Conservation (phyloP, 768 basidiomycete species). For the Tricholoma sp. region DNA sequence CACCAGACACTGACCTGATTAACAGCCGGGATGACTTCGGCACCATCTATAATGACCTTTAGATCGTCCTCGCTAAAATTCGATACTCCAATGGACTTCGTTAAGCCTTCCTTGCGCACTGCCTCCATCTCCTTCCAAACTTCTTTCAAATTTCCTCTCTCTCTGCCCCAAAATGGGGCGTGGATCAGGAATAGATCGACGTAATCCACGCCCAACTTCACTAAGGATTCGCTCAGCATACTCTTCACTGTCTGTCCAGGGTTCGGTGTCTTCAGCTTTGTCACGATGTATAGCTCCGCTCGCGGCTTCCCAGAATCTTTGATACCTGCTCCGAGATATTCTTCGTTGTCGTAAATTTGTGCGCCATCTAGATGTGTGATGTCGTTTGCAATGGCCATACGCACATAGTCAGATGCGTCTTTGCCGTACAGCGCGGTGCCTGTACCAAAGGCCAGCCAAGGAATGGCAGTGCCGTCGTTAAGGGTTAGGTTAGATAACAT, state of each 20-base stretch:
- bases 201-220: conserved; percentile 45
- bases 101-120: conserved; percentile 38
- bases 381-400: conserved; percentile 47
- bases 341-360: conserved; percentile 55
- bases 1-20: conserved; percentile 49
- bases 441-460: conserved; percentile 60
- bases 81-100: conserved; percentile 63
- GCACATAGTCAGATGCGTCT: conserved; percentile 37
- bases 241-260: conserved; percentile 43
- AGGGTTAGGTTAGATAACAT: conserved; percentile 31
- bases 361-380: conserved; percentile 65
- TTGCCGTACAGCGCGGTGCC: conserved; percentile 47
- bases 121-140: conserved; percentile 62
- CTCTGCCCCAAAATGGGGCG: conserved; percentile 27
- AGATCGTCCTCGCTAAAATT: conserved; percentile 59
- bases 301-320: conserved; percentile 45
- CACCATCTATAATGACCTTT: conserved; percentile 43
- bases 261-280: conserved; percentile 43
- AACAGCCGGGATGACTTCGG: conserved; percentile 54
- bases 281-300: conserved; percentile 57
- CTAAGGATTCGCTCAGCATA: conserved; percentile 47
- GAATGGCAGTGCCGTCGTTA: conserved; percentile 49
- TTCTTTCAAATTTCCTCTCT: conserved; percentile 39
- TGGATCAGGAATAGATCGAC: conserved; percentile 69
- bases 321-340: conserved; percentile 45